These are phyloP conservation scores for Colletotrichum nymphaeae DNA, from an alignment of 2,329 filamentous ascomycete genomes.

Conservation along the genomic window DNA sequence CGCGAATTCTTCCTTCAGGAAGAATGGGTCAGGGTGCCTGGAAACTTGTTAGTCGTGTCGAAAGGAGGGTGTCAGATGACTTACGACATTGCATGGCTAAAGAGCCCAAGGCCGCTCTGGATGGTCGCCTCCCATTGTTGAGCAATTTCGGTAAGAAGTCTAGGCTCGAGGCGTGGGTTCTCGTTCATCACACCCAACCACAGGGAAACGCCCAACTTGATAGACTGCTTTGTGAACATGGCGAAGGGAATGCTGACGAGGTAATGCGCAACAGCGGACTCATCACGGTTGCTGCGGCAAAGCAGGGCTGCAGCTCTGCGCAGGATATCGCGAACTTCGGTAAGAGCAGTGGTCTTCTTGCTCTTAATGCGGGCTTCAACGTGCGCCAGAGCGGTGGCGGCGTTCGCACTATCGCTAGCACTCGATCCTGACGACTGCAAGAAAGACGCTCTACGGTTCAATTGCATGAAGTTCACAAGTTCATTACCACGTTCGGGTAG, in stretches of 20 bases:
- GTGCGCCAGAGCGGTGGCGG: slow-evolving; percentile 74
- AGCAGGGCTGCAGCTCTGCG: slow-evolving; percentile 87
- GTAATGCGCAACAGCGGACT: slow-evolving; percentile 84
- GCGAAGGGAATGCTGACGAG: slow-evolving; percentile 93
- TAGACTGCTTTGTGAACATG: slow-evolving; percentile 93
- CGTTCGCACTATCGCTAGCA: slow-evolving; percentile 67
- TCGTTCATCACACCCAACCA: slow-evolving; percentile 99
- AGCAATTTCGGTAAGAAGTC: slow-evolving; percentile 86
- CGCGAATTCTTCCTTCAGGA: slow-evolving; percentile 89
- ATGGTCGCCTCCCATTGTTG: slow-evolving; percentile 93
- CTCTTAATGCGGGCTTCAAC: slow-evolving; percentile 78
- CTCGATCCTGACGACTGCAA: slow-evolving; percentile 61
- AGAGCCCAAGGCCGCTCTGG: slow-evolving; percentile 81
- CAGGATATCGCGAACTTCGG: slow-evolving; percentile 83
- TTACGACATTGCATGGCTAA: slow-evolving; percentile 76
- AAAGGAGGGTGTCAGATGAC: slow-evolving; percentile 39
- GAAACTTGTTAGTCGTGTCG: slow-evolving; percentile 43
- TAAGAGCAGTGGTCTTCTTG: slow-evolving; percentile 76
- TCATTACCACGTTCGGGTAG: slow-evolving; percentile 76
- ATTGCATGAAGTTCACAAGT: slow-evolving; percentile 70
- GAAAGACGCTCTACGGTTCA: slow-evolving; percentile 64
- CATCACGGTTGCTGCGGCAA: slow-evolving; percentile 80
- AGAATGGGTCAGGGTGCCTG: slow-evolving; percentile 87
- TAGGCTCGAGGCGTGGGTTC: slow-evolving; percentile 87
- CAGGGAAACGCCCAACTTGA: slow-evolving; percentile 93